phyloP scores from a whole-genome alignment of 306 rosid species.

The Prosopis cineraria region DNA sequence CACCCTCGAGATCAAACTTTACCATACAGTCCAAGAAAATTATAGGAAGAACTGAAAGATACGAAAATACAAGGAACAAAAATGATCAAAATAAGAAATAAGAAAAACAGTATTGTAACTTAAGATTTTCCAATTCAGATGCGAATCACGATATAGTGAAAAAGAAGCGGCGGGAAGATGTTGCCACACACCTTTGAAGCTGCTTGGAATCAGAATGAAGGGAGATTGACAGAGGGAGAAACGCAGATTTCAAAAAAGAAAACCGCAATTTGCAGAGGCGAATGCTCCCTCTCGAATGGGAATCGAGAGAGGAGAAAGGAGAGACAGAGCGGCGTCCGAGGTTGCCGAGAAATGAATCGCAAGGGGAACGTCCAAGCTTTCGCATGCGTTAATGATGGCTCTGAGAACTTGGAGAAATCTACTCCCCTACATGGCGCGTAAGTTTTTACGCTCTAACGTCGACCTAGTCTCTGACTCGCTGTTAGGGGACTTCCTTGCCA shows the following conservation, averaged over 20 bases:
- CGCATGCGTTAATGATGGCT: background rate
- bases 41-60: background rate
- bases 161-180: too few relatives aligned
- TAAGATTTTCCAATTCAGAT: background rate
- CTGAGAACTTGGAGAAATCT: background rate
- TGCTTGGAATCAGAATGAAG: background rate
- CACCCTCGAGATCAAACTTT: slow-evolving; percentile 25
- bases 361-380: background rate
- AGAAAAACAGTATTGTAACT: background rate
- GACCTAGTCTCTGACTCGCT: background rate
- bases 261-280: background rate
- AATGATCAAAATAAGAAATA: background rate
- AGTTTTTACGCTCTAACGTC: background rate
- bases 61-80: background rate
- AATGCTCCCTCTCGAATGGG: background rate
- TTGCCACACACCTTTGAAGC: background rate
- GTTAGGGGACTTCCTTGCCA: background rate
- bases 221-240: background rate
- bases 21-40: background rate
- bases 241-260: background rate
- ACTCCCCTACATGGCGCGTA: slow-evolving; percentile 38
- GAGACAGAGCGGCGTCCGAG: background rate
- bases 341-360: slow-evolving; percentile 7
- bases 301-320: slow-evolving; percentile 16
- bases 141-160: too few relatives aligned